Percentiles rank a stretch among this genome's conserved stretches.
phyloP scores from a whole-genome alignment of 2,329 filamentous ascomycete species.

The Bipolaris oryzae region DNA sequence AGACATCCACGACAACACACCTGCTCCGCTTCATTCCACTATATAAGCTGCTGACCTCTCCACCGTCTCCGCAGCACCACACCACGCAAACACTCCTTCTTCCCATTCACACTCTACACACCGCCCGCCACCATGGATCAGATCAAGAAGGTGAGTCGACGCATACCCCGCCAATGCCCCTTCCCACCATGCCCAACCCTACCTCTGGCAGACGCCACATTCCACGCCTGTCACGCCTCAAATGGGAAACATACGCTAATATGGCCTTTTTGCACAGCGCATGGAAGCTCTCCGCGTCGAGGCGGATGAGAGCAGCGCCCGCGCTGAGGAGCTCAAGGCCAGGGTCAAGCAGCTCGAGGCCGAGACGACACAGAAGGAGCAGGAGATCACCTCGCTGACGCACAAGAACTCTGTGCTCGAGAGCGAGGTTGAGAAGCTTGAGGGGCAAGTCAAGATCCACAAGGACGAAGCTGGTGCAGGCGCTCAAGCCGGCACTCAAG shows the following conservation, averaged over 20 bases:
- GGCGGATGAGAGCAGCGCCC: conserved; percentile 80
- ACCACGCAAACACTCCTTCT: conserved; percentile 8
- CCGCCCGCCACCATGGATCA: conserved; percentile 69
- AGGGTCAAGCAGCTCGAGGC: conserved; percentile 92
- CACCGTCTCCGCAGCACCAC: conserved; percentile 7
- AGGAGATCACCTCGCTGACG: conserved; percentile 93
- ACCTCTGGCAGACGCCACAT: conserved; percentile 8
- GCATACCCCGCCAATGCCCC: conserved; percentile 44
- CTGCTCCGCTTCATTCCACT: conserved; percentile 10
- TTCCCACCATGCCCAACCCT: conserved; percentile 20
- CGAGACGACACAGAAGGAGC: conserved; percentile 95
- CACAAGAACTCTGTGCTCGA: conserved; percentile 96
- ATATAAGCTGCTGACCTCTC: conserved; percentile 12
- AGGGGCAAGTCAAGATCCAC: conserved; percentile 79
- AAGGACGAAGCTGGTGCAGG: conserved; percentile 87
- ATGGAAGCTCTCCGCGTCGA: conserved; percentile 94
- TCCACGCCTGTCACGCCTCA: conserved; percentile 8
- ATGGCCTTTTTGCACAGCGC: conserved; percentile 64
- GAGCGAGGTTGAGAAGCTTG: conserved; percentile 89
- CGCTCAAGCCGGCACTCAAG: conserved; percentile 81
- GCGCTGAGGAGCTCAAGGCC: conserved; percentile 84
- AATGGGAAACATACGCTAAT: conserved; percentile 25
- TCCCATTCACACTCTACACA: conserved; percentile 8
- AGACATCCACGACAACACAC: conserved; percentile 30
- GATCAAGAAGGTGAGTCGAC: conserved; percentile 80